These are phyloP conservation scores for Penicillium ochrochloron DNA, from an alignment of 495 filamentous ascomycete genomes.

Conservation along the genomic window DNA sequence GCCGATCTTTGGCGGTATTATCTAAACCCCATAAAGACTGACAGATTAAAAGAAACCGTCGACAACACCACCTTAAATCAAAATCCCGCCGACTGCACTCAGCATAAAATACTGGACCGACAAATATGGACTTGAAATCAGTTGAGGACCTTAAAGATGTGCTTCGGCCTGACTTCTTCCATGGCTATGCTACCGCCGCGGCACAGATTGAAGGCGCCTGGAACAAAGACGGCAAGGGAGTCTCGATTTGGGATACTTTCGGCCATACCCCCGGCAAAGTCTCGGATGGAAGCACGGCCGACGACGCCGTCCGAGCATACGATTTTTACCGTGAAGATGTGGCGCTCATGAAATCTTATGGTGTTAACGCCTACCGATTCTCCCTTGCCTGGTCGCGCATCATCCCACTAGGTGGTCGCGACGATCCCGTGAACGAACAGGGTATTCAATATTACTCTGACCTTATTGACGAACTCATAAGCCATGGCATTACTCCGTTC, in stretches of 20 bases:
- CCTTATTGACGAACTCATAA: constrained; percentile 50
- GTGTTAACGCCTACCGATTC: constrained; percentile 70
- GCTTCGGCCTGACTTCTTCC: constrained; percentile 40
- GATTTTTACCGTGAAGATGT: constrained; percentile 72
- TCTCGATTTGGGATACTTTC: constrained; percentile 77
- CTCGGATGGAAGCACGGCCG: constrained; percentile 66
- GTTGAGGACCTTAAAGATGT: constrained; percentile 39
- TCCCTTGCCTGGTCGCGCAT: constrained; percentile 74
- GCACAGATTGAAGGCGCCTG: constrained; percentile 71
- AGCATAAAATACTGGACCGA: neutral
- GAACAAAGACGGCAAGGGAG: constrained; percentile 66
- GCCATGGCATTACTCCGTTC: constrained; percentile 50
- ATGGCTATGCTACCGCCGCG: constrained; percentile 45
- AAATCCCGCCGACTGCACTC: neutral
- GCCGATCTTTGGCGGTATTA: neutral
- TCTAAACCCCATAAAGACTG: neutral
- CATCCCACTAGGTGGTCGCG: constrained; percentile 54
- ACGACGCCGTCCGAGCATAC: constrained; percentile 72
- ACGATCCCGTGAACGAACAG: constrained; percentile 44
- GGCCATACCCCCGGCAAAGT: constrained; percentile 69
- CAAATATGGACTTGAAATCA: constrained; percentile 35
- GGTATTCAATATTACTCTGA: constrained; percentile 51
- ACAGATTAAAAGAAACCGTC: constrained; percentile 4
- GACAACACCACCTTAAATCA: neutral
- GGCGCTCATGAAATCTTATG: constrained; percentile 66